Conservation (phyloP, 805 yeast genomes). For the Sungouiozyma ichnusensis region DNA sequence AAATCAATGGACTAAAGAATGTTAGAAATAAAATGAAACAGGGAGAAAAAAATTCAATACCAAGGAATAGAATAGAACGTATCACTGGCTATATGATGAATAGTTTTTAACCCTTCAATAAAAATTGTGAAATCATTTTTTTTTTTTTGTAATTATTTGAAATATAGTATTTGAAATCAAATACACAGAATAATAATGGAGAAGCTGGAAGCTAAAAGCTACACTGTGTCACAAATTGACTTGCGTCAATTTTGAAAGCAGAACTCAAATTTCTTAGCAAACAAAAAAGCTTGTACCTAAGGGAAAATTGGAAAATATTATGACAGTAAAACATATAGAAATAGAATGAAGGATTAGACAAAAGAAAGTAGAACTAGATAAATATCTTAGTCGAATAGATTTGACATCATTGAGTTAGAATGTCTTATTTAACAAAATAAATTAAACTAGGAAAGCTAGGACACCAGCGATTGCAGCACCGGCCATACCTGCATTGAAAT, state of each 20-base stretch:
- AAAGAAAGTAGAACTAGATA: background rate
- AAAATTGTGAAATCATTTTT: background rate
- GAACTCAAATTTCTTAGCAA: background rate
- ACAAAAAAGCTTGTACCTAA: background rate
- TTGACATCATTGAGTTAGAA: no score
- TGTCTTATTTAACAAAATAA: constrained; percentile 1
- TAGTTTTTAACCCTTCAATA: no score
- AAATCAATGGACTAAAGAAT: background rate
- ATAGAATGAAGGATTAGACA: background rate
- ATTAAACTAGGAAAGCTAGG: constrained; percentile 7
- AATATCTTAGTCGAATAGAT: no score
- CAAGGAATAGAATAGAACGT: no score
- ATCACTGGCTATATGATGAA: no score
- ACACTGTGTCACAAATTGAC: no score
- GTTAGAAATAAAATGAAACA: background rate
- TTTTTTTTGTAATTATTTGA: background rate
- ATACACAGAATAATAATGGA: background rate
- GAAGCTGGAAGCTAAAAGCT: background rate
- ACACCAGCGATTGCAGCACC: constrained; percentile 12
- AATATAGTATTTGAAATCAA: background rate
- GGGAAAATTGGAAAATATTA: no score
- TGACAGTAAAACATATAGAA: background rate
- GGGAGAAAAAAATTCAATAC: background rate
- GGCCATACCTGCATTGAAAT: constrained; percentile 5
- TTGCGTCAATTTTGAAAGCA: no score